Base-by-base conservation (phyloP, 805 yeast species). In the Candida loeiensis region DNA sequence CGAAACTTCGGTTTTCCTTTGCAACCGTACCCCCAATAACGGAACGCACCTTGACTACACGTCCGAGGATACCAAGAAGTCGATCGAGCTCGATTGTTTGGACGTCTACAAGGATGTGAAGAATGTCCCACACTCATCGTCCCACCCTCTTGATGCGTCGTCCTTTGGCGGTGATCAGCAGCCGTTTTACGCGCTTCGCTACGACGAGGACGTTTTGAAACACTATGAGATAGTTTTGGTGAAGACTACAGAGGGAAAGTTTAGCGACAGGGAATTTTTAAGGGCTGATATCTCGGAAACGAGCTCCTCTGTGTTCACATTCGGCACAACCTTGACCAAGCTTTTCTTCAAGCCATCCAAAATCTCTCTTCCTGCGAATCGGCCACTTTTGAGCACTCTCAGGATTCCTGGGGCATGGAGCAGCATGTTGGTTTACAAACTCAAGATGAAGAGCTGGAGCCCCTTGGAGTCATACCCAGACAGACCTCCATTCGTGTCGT, bases 371-470 rank as follows among this genome's bases (percentile, higher is more conserved):
- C 77, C 77, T 0, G 56, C 63, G 1, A 63, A 61, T 33, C 57
- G 72, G 17, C 71, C 79, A 5, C 58, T 79, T 3, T 56, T 71
- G 4, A 63, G 69, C 2, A 74, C 71, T 45, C 53, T 83, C 19
- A 58, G 71, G n/a, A 61, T 79, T 18, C 73, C 76, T 2, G 72
- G 78, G 4, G 76, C 80, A 0, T 76, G 81, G 78, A 76, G 80
- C 37, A 78, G 86, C 53, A 49, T 83, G 4, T 54, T 84, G 16
- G 77, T 82, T 0, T 84, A 78, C 53, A 64, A 58, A 24, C 45
- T 76, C 7, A 47, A 45, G 9, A 38, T 68, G 6, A 39, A 37
- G 15, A 26, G 40, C 20, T 4, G 11, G 13, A 28, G 16, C 14
- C 31, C 31, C 9, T 18, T 27, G 22, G 19, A 36, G 17, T 40